Evolutionary conservation across 176 grass and related monocot genomes (phyloP), one percentile per base, ranked within the genome.

Genomic region (Ampelocalamus luodianensis): DNA sequence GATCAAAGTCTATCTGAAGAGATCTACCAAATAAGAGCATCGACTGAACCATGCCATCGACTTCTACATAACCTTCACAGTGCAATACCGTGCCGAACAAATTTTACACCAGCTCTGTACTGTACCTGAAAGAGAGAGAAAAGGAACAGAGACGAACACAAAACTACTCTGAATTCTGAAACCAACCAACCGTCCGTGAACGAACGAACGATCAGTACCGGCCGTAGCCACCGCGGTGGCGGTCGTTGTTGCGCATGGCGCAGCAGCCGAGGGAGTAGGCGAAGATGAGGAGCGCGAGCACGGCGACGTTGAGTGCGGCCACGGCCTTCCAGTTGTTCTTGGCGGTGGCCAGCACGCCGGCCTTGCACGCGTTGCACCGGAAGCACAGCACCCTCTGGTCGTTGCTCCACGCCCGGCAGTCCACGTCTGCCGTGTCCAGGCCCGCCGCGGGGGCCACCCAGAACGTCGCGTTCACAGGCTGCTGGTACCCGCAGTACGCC

Each of bases 381-480:
- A 91, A 91, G 82, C 93, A 95, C 72, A 95, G 85, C 59, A 83
- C 74, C 18, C 17, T 48, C 73, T 72, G 86, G 32, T 93, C 71
- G 37, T 93, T 95, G 79, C 83, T 92, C 91, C 93, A 95, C 36
- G 68, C 82, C 32, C 60, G 81, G 84, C 94, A 96, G 88, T 91
- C 91, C 10, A 42, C 32, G 11, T 85, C 79, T 34, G 89, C 73
- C 62, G 53, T 45, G 6, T 45, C 79, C 78, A 63, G 29, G 10
- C 89, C 71, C 12, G 60, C 10, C 61, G 58, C 71, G 0, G 91
- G 88, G n/a, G 64, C 13, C 29, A 46, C 58, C 84, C 89, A 93
- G 67, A 76, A 89, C 59, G 94, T 96, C 20, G 80, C 76, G 72
- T 93, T 96, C 62, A 92, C 79, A 34, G 71, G 26, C 59, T 76